A percentile compares a stretch with the other conserved stretches of the same genome.
Conservation (phyloP, 441 rosid genomes). For the Caryocar brasiliense region DNA sequence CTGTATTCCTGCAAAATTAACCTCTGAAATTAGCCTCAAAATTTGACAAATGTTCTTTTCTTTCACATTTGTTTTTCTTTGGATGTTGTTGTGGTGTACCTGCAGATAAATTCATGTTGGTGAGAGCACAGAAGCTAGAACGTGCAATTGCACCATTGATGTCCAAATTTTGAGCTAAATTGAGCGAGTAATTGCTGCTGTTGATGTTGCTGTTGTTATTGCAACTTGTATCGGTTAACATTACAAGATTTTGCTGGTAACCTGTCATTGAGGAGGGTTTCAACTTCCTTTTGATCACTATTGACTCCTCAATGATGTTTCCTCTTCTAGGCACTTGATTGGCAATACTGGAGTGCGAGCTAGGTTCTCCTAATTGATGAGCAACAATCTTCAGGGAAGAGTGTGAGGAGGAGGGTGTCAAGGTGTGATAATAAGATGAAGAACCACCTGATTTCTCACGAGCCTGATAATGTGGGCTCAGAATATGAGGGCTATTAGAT, state of each 20-base stretch:
- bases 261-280: conserved; percentile 19
- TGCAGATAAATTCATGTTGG: conserved; percentile 29
- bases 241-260: conserved; percentile 27
- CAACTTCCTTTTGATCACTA: conserved; percentile 20
- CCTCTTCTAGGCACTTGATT: conserved; percentile 6
- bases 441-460: conserved; percentile 8
- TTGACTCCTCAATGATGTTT: conserved; percentile 12
- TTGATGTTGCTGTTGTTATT: conserved; percentile 1
- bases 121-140: conserved; percentile 24
- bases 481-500: conserved; percentile 17
- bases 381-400: conserved; percentile 11
- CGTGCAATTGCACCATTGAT: conserved; percentile 28
- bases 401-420: no score
- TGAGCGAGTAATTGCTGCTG: conserved; percentile 21
- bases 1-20: conserved; percentile 35
- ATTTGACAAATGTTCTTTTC: neutral
- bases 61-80: neutral
- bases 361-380: conserved; percentile 17
- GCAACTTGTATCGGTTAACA: conserved; percentile 23
- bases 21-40: neutral
- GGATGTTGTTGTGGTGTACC: conserved; percentile 15
- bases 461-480: conserved; percentile 18
- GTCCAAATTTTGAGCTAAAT: conserved; percentile 36
- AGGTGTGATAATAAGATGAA: neutral
- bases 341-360: neutral